A percentile compares a stretch with the other conserved stretches of the same genome.
phyloP scores from a whole-genome alignment of 768 basidiomycete genomes.

The Auricularia auricula-judae region DNA sequence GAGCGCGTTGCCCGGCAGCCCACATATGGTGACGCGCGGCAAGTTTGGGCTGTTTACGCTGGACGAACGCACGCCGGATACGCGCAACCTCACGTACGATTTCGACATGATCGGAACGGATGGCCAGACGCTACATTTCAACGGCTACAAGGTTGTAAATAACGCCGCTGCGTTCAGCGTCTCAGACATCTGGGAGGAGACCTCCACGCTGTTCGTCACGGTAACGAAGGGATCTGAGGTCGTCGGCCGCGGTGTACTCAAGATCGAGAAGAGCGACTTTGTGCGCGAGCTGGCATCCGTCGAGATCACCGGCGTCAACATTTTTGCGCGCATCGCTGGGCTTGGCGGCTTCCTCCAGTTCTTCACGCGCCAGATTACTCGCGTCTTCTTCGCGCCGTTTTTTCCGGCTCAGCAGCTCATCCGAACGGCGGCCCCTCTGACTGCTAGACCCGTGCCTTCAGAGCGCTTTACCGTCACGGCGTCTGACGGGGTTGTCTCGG shows the following conservation, averaged over 20 bases:
- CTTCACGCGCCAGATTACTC: not conserved
- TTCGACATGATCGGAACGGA: slow-evolving; percentile 2
- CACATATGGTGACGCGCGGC: slow-evolving; percentile 1
- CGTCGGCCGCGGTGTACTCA: slow-evolving; percentile 1
- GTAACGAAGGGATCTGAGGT: not conserved
- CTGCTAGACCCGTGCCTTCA: not conserved
- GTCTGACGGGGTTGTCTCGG: not conserved
- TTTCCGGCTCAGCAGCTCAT: not conserved
- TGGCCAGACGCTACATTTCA: not conserved
- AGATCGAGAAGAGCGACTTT: slow-evolving; percentile 1
- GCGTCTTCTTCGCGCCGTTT: not conserved
- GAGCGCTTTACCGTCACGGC: not conserved
- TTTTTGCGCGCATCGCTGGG: not conserved
- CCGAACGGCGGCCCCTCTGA: not conserved
- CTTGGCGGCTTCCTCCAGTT: not conserved
- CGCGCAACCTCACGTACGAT: slow-evolving; percentile 4
- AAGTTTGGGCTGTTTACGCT: slow-evolving; percentile 3
- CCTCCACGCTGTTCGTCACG: slow-evolving; percentile 2
- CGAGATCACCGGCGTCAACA: not conserved
- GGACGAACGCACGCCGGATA: slow-evolving; percentile 1
- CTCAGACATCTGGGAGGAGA: not conserved
- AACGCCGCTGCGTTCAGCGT: slow-evolving; percentile 3
- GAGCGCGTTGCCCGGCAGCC: not conserved
- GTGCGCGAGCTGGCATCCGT: slow-evolving; percentile 1
- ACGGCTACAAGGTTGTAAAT: slow-evolving; percentile 3